These are phyloP conservation scores for Arthrinium puccinioides DNA, from an alignment of 2,329 filamentous ascomycete genomes.

Conservation along the genomic window DNA sequence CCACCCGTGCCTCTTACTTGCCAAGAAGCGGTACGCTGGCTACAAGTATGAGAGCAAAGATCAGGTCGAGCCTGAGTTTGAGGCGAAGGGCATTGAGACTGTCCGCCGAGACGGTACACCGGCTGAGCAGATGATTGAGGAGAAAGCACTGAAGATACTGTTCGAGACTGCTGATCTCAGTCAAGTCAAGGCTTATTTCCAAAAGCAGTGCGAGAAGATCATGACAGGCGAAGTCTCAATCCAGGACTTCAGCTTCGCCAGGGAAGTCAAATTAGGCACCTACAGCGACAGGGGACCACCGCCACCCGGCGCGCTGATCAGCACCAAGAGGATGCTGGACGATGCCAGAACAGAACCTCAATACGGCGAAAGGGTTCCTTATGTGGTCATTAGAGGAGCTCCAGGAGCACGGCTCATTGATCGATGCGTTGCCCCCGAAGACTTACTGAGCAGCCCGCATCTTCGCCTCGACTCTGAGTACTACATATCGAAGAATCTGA, in stretches of 20 bases:
- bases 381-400: conserved; percentile 84
- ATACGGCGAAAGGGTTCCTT: conserved; percentile 90
- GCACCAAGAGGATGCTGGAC: conserved; percentile 75
- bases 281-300: conserved; percentile 76
- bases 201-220: conserved; percentile 83
- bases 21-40: conserved; percentile 96
- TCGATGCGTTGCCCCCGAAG: conserved; percentile 82
- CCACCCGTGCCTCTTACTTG: conserved; percentile 84
- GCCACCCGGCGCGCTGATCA: conserved; percentile 84
- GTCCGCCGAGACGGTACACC: conserved; percentile 91
- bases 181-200: conserved; percentile 84
- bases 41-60: conserved; percentile 84
- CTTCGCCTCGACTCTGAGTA: conserved; percentile 87
- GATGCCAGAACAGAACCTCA: conserved; percentile 86
- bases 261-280: conserved; percentile 82
- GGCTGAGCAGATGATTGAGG: conserved; percentile 93
- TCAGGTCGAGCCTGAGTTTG: conserved; percentile 79
- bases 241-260: conserved; percentile 93
- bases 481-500: conserved; percentile 93
- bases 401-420: conserved; percentile 82
- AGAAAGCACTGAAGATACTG: conserved; percentile 79
- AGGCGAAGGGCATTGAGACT: conserved; percentile 97
- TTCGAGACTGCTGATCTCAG: conserved; percentile 88
- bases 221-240: conserved; percentile 83
- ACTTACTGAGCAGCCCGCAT: conserved; percentile 68